Evolutionary conservation across 306 rosid genomes (phyloP).

Genomic region (Neltuma alba): DNA sequence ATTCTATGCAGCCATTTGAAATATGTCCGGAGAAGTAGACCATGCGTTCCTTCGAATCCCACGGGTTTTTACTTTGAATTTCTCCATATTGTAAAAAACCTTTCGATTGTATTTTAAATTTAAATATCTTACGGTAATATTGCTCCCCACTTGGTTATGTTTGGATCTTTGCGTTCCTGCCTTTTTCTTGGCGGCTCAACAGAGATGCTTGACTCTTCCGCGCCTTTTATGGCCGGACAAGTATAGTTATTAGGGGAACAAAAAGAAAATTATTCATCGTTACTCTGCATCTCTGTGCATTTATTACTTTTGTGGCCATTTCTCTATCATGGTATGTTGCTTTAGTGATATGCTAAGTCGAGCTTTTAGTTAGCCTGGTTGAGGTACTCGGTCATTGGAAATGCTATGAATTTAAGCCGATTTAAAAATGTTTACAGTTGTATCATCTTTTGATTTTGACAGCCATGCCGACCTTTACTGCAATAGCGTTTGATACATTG

Average conservation of each 20-base stretch:
- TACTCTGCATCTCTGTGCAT: not conserved
- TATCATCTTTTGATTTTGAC: constrained; percentile 45
- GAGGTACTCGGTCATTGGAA: constrained; percentile 2
- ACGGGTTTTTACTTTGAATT: not conserved
- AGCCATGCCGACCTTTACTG: constrained; percentile 82
- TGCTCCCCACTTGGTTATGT: not conserved
- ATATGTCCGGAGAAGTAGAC: constrained; percentile 10
- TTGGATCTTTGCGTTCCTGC: not conserved
- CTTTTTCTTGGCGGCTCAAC: not conserved
- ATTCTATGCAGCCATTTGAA: not conserved
- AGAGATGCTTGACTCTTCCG: not conserved
- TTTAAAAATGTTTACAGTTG: constrained; percentile 6
- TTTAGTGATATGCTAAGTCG: constrained; percentile 5
- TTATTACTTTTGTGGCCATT: not conserved
- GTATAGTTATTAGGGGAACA: no score
- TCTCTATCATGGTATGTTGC: constrained; percentile 12
- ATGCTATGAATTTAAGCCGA: not conserved
- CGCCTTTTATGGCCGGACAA: not conserved
- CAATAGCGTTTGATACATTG: constrained; percentile 84
- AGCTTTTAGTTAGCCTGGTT: not conserved
- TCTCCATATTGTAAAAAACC: not conserved
- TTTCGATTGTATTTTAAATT: not conserved
- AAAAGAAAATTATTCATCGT: not conserved
- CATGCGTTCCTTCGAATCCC: not conserved
- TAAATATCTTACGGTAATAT: not conserved